These are phyloP conservation scores for Mycena venus DNA, from an alignment of 768 basidiomycete species.

Conservation along the genomic window DNA sequence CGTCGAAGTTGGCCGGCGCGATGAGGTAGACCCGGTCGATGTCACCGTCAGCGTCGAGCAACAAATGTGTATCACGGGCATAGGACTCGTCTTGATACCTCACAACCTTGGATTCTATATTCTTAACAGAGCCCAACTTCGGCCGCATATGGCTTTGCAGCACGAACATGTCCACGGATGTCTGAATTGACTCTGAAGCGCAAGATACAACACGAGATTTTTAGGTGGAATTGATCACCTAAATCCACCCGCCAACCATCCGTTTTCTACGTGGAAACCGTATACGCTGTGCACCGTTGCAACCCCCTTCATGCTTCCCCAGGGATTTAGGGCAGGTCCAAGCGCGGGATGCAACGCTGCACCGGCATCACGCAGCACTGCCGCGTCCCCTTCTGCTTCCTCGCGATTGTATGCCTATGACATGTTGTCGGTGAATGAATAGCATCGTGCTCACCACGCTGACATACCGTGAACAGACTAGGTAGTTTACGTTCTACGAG, in stretches of 20 bases:
- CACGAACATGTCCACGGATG: neutral
- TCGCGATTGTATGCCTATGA: conserved; percentile 15
- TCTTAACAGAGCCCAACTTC: no score
- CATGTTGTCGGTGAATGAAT: conserved; percentile 17
- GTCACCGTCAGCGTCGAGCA: conserved; percentile 37
- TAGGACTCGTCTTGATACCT: no score
- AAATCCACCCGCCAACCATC: conserved; percentile 21
- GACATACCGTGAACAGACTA: conserved; percentile 20
- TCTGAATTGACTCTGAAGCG: neutral
- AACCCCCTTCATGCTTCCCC: conserved; percentile 21
- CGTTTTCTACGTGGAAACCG: conserved; percentile 7
- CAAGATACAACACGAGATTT: neutral
- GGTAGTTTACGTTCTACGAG: conserved; percentile 20
- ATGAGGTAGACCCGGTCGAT: conserved; percentile 50
- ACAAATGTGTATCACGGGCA: no score
- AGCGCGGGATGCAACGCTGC: conserved; percentile 22
- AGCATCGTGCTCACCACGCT: conserved; percentile 6
- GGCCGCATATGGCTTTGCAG: no score
- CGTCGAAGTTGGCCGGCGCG: conserved; percentile 34
- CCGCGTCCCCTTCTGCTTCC: conserved; percentile 17
- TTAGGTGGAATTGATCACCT: conserved; percentile 7
- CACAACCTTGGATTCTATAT: no score
- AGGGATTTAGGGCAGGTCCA: conserved; percentile 21
- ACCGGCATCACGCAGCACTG: conserved; percentile 15
- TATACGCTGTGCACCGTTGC: conserved; percentile 1